Evolutionary conservation across 257 asterid genomes (phyloP).

Genomic region (Nyctanthes arbortristis): DNA sequence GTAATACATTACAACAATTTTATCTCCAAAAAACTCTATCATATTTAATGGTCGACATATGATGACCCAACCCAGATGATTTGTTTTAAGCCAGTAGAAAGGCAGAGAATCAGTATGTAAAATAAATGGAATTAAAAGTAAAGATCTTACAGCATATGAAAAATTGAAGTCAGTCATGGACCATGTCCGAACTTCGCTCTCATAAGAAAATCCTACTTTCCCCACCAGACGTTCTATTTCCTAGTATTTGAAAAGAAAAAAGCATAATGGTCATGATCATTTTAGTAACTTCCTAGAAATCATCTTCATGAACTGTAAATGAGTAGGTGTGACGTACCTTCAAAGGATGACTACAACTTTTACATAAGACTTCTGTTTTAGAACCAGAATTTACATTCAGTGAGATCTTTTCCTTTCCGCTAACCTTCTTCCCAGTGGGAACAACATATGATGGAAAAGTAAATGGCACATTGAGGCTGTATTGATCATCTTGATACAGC

Average conservation of each 20-base stretch:
- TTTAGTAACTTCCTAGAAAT: not conserved
- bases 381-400: conserved; percentile 60
- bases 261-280: not conserved
- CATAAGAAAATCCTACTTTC: conserved; percentile 48
- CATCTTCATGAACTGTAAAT: conserved; percentile 1
- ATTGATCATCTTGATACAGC: conserved; percentile 56
- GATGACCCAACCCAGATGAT: not conserved
- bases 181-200: conserved; percentile 61
- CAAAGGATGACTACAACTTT: conserved; percentile 61
- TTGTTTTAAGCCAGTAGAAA: not conserved
- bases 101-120: not conserved
- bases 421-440: conserved; percentile 42
- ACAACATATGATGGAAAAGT: conserved; percentile 68
- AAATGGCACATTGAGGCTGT: conserved; percentile 70
- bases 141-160: conserved; percentile 54
- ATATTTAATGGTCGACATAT: not conserved
- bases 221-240: conserved; percentile 50
- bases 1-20: not conserved
- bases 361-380: conserved; percentile 50
- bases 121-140: conserved; percentile 5
- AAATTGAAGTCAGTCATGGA: conserved; percentile 64
- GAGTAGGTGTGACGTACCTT: conserved; percentile 43
- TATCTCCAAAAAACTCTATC: not conserved
- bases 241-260: conserved; percentile 34
- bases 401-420: conserved; percentile 52